Conservation (phyloP, 2,329 filamentous ascomycete species). For the Alternaria metachromatica region DNA sequence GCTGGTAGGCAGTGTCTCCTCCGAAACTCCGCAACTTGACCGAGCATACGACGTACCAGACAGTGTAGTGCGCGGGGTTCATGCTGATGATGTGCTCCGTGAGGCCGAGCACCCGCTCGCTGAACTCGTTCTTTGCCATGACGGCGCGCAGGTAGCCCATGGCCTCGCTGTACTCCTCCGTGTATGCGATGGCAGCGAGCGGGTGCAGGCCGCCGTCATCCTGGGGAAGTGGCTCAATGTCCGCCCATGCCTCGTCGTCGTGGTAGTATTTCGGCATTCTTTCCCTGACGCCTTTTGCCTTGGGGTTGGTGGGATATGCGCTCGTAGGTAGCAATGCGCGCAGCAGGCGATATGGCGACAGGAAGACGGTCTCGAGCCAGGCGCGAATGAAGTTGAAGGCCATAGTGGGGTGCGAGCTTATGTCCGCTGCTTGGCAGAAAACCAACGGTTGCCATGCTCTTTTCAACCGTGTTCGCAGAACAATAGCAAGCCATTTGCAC, state of each 20-base stretch:
- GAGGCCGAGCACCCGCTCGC: conserved; percentile 76
- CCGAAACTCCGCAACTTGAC: conserved; percentile 1
- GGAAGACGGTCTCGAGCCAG: conserved; percentile 19
- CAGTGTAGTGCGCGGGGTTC: conserved; percentile 98
- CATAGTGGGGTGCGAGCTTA: conserved; percentile 23
- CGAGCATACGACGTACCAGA: conserved; percentile 67
- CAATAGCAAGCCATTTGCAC: conserved; percentile 20
- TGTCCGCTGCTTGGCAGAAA: conserved; percentile 20
- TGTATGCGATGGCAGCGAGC: conserved; percentile 91
- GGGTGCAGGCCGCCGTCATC: conserved; percentile 78
- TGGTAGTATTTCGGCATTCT: conserved; percentile 58
- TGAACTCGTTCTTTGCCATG: conserved; percentile 88
- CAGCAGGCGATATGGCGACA: conserved; percentile 19
- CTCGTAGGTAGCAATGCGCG: conserved; percentile 7
- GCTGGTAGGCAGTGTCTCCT: conserved; percentile 2
- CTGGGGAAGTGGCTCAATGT: conserved; percentile 81
- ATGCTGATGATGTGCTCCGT: conserved; percentile 89
- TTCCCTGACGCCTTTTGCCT: conserved; percentile 5
- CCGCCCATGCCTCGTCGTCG: conserved; percentile 79
- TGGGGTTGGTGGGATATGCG: background rate
- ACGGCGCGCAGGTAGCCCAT: conserved; percentile 92
- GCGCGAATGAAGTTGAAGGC: conserved; percentile 22
- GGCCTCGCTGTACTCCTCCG: conserved; percentile 86
- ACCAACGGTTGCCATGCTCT: conserved; percentile 3
- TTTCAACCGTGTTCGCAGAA: conserved; percentile 19